These are phyloP conservation scores for Magnolia kwangsiensis DNA, from an alignment of 164 flowering plant species.

Conservation along the genomic window DNA sequence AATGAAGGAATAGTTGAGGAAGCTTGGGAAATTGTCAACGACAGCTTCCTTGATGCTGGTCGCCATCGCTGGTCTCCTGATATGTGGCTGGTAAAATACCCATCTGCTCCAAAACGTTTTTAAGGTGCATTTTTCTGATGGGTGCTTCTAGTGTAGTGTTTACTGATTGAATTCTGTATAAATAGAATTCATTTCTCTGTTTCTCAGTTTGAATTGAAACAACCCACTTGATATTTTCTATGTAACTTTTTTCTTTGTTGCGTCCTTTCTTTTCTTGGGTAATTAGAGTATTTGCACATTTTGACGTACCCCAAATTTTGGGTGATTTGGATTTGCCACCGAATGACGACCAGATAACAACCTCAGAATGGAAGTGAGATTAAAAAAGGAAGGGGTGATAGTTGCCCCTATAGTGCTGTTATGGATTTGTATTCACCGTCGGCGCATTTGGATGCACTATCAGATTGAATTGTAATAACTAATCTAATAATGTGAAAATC, in stretches of 20 bases:
- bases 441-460: no score
- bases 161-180: not conserved
- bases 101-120: not conserved
- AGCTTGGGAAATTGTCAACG: conserved; percentile 92
- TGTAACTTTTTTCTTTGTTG: not conserved
- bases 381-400: no score
- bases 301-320: no score
- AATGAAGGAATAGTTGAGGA: conserved; percentile 80
- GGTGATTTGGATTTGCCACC: no score
- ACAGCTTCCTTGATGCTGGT: conserved; percentile 60
- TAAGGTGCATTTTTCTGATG: not conserved
- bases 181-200: not conserved
- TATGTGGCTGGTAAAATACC: conserved; percentile 57
- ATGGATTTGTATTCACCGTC: no score
- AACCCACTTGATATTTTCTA: not conserved
- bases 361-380: no score
- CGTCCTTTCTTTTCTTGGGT: not conserved
- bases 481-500: no score
- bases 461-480: no score
- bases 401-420: no score
- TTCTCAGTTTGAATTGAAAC: not conserved
- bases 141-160: not conserved
- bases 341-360: no score
- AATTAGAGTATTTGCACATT: no score
- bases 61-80: conserved; percentile 72